Conservation (phyloP, 345 rosid genomes). For the Limnanthes douglasii region DNA sequence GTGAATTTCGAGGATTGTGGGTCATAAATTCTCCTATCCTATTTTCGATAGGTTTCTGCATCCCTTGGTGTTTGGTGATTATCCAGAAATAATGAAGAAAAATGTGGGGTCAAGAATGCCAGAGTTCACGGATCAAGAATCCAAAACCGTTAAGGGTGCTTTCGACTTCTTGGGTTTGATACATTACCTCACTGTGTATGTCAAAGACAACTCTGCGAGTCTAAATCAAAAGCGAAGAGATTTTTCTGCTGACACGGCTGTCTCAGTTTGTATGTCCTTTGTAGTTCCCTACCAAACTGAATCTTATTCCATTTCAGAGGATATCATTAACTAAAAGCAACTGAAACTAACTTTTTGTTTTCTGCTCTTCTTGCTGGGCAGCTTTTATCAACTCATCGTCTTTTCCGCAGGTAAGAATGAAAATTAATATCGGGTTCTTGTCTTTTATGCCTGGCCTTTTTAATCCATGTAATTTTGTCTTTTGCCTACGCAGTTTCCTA, state of each 20-base stretch:
- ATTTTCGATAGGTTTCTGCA: conserved; percentile 26
- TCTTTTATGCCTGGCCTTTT: too few relatives aligned
- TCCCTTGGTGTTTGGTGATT: conserved; percentile 63
- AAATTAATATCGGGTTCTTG: too few relatives aligned
- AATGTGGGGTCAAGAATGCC: conserved; percentile 54
- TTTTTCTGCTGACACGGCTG: conserved; percentile 21
- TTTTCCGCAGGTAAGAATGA: too few relatives aligned
- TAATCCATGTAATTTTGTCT: too few relatives aligned
- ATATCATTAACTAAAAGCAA: too few relatives aligned
- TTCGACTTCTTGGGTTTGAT: conserved; percentile 45
- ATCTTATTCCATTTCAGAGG: too few relatives aligned
- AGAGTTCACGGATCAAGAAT: conserved; percentile 32
- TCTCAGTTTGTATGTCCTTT: too few relatives aligned
- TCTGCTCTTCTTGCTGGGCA: too few relatives aligned
- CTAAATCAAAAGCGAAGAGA: conserved; percentile 10
- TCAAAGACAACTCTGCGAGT: conserved; percentile 21
- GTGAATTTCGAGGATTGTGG: not conserved
- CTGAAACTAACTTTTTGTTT: too few relatives aligned
- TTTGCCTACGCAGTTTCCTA: conserved; percentile 12
- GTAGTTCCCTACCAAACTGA: too few relatives aligned
- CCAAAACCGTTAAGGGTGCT: conserved; percentile 44
- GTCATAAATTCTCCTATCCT: not conserved
- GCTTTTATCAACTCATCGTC: too few relatives aligned
- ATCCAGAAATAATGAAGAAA: conserved; percentile 50
- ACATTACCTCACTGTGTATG: conserved; percentile 14